These are phyloP conservation scores for Telfairia occidentalis DNA, from an alignment of 331 rosid genomes.

Conservation along the genomic window DNA sequence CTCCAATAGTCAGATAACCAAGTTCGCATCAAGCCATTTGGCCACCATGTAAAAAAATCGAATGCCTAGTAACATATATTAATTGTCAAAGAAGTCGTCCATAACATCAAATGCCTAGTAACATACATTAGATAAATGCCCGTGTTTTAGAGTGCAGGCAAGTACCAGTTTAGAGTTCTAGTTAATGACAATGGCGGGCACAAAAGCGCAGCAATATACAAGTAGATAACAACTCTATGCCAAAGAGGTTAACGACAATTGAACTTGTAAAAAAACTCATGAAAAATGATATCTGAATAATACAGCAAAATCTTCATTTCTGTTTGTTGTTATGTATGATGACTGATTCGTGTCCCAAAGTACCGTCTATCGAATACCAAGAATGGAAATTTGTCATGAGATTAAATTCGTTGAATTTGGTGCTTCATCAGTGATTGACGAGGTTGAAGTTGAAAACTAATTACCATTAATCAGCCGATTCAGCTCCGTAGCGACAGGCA, in stretches of 20 bases:
- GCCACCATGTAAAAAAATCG: not conserved
- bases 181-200: not conserved
- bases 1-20: not conserved
- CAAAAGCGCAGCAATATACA: not conserved
- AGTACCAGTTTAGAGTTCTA: not conserved
- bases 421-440: not conserved
- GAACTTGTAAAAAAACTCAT: not conserved
- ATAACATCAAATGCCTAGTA: not conserved
- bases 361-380: not conserved
- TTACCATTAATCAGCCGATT: slow-evolving; percentile 22
- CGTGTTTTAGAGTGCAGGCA: not conserved
- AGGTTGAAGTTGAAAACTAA: slow-evolving; percentile 1
- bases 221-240: not conserved
- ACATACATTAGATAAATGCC: not conserved
- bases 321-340: slow-evolving; percentile 3
- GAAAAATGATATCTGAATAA: not conserved
- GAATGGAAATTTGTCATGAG: not conserved
- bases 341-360: not conserved
- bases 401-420: not conserved
- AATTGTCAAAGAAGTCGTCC: not conserved
- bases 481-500: slow-evolving; percentile 46
- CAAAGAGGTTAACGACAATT: not conserved
- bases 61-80: not conserved
- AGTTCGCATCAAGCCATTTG: too few relatives aligned
- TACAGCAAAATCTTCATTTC: slow-evolving; percentile 5